Base-by-base conservation (phyloP, 345 rosid species). In the Punica granatum region DNA sequence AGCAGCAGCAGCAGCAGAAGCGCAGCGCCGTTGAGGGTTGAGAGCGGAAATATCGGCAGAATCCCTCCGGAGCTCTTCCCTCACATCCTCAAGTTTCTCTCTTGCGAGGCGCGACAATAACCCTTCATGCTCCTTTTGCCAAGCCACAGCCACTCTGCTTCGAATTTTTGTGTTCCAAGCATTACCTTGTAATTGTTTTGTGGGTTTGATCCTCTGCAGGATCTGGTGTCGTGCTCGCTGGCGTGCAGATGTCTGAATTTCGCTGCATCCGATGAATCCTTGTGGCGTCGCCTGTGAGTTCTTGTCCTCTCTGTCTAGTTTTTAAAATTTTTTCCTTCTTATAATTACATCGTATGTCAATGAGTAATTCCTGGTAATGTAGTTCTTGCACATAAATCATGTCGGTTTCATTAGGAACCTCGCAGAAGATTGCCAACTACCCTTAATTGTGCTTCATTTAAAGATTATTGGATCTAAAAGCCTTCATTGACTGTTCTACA, bases 201-300 rank as follows among this genome's bases (percentile, higher is more conserved):
- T 46, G 34, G 48, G 19, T 32, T 26, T 41, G 44, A 48, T 3
- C 3, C n/a, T 37, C 35, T 65, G 59, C 83, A 90, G 98, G 98
- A 93, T 83, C 97, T 93, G 65, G 74, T 93, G 59, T 80, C 97
- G 9, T 90, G 98, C 74, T 86, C 97, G 32, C 71, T 84, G 76
- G 96, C 79, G n/a, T 93, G 97, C 76, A 93, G 76, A 78, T 88
- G 82, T 73, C 78, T 93, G 60, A 90, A 80, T 68, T 78, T 44
- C 67, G 97, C 92, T 37, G 96, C 97, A 6, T 77, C 92, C 32
- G 98, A 93, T 69, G 98, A 93, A 78, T 84, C 94, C 72, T 75
- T 90, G 58, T 93, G 98, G 98, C 94, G 92, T 70, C 97, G 94
- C 68, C 76, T 93, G 97, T 93, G 74, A 83, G 96, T 80, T 30